Evolutionary conservation across 2,329 filamentous ascomycete species (phyloP).

Genomic region (Claviceps maximensis): DNA sequence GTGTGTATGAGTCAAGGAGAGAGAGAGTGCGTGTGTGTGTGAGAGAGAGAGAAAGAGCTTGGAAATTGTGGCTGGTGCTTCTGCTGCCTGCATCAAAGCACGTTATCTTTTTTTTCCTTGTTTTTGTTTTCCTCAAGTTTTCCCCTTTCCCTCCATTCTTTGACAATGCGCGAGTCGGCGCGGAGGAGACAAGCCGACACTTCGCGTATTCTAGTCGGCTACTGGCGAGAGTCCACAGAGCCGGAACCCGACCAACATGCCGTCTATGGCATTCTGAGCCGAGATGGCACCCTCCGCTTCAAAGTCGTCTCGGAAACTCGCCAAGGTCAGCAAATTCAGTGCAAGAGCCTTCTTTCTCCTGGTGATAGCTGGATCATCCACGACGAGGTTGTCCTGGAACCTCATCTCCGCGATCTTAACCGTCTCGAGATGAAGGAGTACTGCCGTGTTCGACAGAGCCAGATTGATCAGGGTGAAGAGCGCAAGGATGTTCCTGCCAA

Average conservation of each 20-base stretch:
- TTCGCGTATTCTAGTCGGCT: slow-evolving; percentile 1
- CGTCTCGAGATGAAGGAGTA: slow-evolving; percentile 3
- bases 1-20: too few species aligned
- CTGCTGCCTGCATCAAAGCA: not conserved
- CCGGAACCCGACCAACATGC: slow-evolving; percentile 1
- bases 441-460: not conserved
- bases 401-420: slow-evolving; percentile 1
- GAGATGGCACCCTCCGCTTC: slow-evolving; percentile 1
- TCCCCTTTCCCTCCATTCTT: not conserved
- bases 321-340: not conserved
- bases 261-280: slow-evolving; percentile 2
- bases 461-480: not conserved
- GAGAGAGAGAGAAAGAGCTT: not conserved
- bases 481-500: not conserved
- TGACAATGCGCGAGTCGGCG: not conserved
- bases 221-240: slow-evolving; percentile 2
- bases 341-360: not conserved
- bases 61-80: not conserved
- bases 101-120: too few species aligned
- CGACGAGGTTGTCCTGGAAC: slow-evolving; percentile 1
- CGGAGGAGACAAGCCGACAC: not conserved
- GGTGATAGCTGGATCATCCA: slow-evolving; percentile 3
- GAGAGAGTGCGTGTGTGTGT: not conserved
- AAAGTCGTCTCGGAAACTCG: slow-evolving; percentile 1
- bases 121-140: not conserved